A percentile compares a stretch with the other conserved stretches of the same genome.
phyloP scores from a whole-genome alignment of 345 rosid species.

The Populus simonii region DNA sequence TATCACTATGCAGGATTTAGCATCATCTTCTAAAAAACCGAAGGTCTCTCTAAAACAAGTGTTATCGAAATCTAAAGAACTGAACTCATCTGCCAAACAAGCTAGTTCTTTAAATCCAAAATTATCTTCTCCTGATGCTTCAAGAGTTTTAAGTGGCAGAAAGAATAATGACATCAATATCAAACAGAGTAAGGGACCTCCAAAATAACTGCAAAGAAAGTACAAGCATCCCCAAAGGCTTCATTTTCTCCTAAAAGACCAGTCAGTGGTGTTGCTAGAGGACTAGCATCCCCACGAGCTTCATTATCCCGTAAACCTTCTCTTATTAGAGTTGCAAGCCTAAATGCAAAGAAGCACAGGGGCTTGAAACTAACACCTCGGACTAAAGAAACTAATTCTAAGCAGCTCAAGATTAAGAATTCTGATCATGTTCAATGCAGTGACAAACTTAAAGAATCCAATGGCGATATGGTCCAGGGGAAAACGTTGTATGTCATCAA shows the following conservation, averaged over 20 bases:
- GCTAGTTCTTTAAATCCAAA: slow-evolving; percentile 35
- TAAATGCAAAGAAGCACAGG: slow-evolving; percentile 19
- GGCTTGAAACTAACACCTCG: slow-evolving; percentile 29
- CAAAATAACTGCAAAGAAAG: slow-evolving; percentile 33
- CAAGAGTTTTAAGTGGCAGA: slow-evolving; percentile 23
- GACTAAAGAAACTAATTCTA: not conserved
- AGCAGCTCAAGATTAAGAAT: slow-evolving; percentile 26
- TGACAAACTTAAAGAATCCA: slow-evolving; percentile 12
- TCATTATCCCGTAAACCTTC: slow-evolving; percentile 29
- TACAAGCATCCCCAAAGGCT: slow-evolving; percentile 10
- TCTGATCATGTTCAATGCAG: slow-evolving; percentile 28
- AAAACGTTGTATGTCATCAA: slow-evolving; percentile 65
- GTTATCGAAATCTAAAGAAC: slow-evolving; percentile 35
- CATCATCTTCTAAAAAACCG: slow-evolving; percentile 25
- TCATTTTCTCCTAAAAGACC: slow-evolving; percentile 13
- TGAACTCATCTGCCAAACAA: slow-evolving; percentile 24
- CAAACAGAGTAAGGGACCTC: slow-evolving; percentile 25
- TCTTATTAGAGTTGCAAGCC: slow-evolving; percentile 29
- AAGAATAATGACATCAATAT: slow-evolving; percentile 29
- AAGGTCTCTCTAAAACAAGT: slow-evolving; percentile 24
- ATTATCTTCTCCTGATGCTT: slow-evolving; percentile 27
- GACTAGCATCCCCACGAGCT: slow-evolving; percentile 18
- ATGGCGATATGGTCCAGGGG: slow-evolving; percentile 41
- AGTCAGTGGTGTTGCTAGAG: slow-evolving; percentile 7
- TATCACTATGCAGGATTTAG: slow-evolving; percentile 20